phyloP scores from a whole-genome alignment of 2,329 filamentous ascomycete genomes.

The Fonsecaea erecta region DNA sequence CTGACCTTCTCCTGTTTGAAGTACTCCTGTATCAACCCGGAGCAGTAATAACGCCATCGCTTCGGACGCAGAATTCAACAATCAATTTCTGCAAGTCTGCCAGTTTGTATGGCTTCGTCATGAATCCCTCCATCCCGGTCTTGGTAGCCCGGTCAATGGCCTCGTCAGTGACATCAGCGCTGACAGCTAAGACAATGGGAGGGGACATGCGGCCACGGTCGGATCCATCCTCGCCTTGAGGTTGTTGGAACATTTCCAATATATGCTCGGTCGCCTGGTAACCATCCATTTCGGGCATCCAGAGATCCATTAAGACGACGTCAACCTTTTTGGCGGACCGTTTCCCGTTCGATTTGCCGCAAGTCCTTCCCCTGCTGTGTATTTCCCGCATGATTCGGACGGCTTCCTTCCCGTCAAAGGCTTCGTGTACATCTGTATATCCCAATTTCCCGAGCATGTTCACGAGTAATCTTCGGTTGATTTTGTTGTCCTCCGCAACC shows the following conservation, averaged over 20 bases:
- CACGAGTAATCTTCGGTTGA: constrained; percentile 70
- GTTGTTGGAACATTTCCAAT: constrained; percentile 54
- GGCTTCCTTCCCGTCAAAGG: constrained; percentile 70
- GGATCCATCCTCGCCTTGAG: constrained; percentile 26
- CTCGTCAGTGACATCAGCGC: constrained; percentile 68
- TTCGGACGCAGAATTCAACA: constrained; percentile 49
- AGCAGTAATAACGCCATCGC: constrained; percentile 18
- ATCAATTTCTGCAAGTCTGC: constrained; percentile 66
- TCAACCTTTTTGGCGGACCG: constrained; percentile 53
- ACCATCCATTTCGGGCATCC: constrained; percentile 76
- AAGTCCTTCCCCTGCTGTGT: constrained; percentile 35
- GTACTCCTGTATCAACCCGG: constrained; percentile 4
- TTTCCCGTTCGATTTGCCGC: constrained; percentile 17
- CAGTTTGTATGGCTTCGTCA: constrained; percentile 71
- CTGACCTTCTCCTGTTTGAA: not conserved
- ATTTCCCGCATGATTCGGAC: constrained; percentile 63
- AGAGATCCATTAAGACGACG: constrained; percentile 73
- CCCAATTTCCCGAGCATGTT: constrained; percentile 70
- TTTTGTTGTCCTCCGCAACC: constrained; percentile 73
- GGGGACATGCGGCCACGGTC: constrained; percentile 28
- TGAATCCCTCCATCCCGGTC: constrained; percentile 70
- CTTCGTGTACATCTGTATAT: constrained; percentile 66
- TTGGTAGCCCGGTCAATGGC: constrained; percentile 64
- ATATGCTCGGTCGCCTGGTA: constrained; percentile 71
- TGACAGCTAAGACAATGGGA: constrained; percentile 64